phyloP scores from a whole-genome alignment of 2,329 filamentous ascomycete species.

The Phialophora tarda region DNA sequence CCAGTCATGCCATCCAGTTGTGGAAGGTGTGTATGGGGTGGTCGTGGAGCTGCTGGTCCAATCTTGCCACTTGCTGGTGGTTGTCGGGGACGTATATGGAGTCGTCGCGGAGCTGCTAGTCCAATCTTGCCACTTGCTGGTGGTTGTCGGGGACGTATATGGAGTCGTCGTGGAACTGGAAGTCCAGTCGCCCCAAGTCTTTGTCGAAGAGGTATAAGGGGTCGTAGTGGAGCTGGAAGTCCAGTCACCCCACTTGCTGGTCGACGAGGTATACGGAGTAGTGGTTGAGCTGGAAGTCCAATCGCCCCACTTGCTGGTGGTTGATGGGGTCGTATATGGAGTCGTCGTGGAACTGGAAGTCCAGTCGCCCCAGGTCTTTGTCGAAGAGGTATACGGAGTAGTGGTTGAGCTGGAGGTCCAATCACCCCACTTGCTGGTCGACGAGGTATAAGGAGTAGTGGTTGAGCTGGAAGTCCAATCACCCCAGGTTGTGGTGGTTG shows the following conservation, averaged over 20 bases:
- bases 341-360: background rate
- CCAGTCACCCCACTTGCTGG: constrained; percentile 7
- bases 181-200: background rate
- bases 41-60: constrained; percentile 7
- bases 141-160: background rate
- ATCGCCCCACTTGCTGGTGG: constrained; percentile 1
- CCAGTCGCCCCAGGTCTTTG: constrained; percentile 14
- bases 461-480: constrained; percentile 11
- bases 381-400: background rate
- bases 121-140: constrained; percentile 16
- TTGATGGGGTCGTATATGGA: background rate
- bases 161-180: background rate
- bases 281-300: constrained; percentile 11
- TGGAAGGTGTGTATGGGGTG: background rate
- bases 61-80: constrained; percentile 13
- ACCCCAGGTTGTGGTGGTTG: constrained; percentile 1
- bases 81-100: background rate
- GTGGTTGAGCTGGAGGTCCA: constrained; percentile 7
- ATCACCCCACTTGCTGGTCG: constrained; percentile 2
- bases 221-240: background rate
- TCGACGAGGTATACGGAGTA: background rate
- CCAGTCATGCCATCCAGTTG: constrained; percentile 2
- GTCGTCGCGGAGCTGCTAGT: background rate
- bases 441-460: constrained; percentile 3
- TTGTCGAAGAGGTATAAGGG: background rate